These are phyloP conservation scores for Lanmaoa rubissima DNA, from an alignment of 768 basidiomycete species.

Conservation along the genomic window DNA sequence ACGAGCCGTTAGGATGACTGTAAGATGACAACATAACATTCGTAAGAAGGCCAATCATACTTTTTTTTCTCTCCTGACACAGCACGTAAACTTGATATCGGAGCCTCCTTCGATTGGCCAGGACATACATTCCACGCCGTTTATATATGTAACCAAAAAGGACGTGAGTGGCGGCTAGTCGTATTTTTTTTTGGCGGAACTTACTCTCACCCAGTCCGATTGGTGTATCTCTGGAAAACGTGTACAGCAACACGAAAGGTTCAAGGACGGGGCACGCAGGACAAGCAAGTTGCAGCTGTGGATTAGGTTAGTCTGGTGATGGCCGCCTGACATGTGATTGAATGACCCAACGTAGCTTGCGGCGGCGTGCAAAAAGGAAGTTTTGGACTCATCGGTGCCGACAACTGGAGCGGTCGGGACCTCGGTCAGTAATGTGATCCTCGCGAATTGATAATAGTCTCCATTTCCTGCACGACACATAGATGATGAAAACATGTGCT, in stretches of 20 bases:
- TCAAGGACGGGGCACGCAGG: neutral
- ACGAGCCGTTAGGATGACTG: neutral
- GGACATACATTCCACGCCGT: neutral
- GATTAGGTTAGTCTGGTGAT: too few relatives aligned
- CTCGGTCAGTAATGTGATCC: neutral
- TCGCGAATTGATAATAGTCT: neutral
- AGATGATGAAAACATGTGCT: conserved; percentile 4
- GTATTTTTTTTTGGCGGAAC: neutral
- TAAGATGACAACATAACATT: neutral
- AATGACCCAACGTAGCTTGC: too few relatives aligned
- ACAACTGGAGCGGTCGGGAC: too few relatives aligned
- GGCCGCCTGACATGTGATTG: too few relatives aligned
- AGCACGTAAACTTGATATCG: neutral
- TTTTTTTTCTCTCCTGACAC: neutral
- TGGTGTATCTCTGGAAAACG: neutral
- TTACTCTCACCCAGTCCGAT: neutral
- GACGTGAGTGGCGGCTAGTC: neutral
- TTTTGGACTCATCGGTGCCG: too few relatives aligned
- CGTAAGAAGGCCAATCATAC: neutral
- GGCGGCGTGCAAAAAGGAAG: too few relatives aligned
- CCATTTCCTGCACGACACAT: conserved; percentile 4
- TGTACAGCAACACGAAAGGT: too few relatives aligned
- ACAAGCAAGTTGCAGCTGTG: neutral
- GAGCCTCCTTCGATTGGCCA: neutral
- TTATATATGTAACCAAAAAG: neutral